A percentile compares a stretch with the other conserved stretches of the same genome.
These are phyloP conservation scores for Elaphomyces granulatus DNA, from an alignment of 495 filamentous ascomycete genomes.

Conservation along the genomic window DNA sequence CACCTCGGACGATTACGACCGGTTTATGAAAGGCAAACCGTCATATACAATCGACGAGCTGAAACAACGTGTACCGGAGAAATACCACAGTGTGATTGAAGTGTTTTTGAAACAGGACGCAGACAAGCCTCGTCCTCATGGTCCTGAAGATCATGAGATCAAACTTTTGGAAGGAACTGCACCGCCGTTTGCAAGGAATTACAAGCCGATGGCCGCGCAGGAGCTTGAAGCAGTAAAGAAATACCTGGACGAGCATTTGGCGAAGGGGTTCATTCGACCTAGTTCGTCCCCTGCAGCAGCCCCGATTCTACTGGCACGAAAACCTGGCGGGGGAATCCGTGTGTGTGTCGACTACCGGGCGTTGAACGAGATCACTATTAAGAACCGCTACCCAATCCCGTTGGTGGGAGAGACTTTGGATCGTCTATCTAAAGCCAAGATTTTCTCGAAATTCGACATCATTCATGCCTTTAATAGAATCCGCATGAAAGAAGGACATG, in stretches of 20 bases:
- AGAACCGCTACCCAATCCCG: background rate
- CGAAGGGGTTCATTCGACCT: background rate
- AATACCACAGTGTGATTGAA: slow-evolving; percentile 7
- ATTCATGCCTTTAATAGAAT: background rate
- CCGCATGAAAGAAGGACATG: background rate
- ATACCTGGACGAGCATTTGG: background rate
- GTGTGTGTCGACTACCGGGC: background rate
- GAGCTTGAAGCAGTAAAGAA: background rate
- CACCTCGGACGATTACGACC: background rate
- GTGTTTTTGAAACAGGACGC: slow-evolving; percentile 4
- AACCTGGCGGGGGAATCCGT: background rate
- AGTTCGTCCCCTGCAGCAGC: background rate
- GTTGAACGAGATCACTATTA: background rate
- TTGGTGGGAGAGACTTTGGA: background rate
- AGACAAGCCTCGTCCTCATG: background rate
- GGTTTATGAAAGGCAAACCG: background rate
- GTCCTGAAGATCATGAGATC: background rate
- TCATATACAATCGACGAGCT: background rate
- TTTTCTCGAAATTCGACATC: background rate
- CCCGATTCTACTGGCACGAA: background rate
- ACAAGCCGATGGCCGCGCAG: background rate
- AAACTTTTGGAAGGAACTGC: background rate
- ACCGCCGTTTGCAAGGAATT: background rate
- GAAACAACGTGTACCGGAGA: background rate
- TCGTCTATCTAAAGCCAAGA: background rate